These are phyloP conservation scores for Alternaria sp. DNA, from an alignment of 2,329 filamentous ascomycete genomes.

Conservation along the genomic window DNA sequence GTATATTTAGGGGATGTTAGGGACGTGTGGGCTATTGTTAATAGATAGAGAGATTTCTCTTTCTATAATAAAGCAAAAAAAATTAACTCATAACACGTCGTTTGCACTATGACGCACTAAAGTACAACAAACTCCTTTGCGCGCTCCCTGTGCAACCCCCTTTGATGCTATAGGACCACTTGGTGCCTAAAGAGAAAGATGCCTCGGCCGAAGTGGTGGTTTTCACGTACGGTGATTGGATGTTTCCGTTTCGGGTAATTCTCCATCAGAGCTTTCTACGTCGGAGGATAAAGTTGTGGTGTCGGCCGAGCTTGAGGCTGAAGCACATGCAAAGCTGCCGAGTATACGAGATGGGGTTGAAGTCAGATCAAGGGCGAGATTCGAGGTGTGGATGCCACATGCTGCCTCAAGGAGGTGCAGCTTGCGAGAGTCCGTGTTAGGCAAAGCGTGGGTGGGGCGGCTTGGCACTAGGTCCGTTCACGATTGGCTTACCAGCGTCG, in stretches of 20 bases:
- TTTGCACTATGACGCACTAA: slow-evolving; percentile 25
- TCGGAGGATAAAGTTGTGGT: slow-evolving; percentile 7
- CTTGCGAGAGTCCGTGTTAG: background rate
- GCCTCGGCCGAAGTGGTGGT: slow-evolving; percentile 31
- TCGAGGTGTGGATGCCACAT: background rate
- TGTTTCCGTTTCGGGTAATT: slow-evolving; percentile 5
- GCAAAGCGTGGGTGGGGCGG: background rate
- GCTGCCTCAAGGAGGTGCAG: background rate
- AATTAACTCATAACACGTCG: slow-evolving; percentile 16
- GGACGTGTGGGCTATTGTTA: background rate
- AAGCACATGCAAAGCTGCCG: slow-evolving; percentile 4
- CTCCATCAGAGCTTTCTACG: slow-evolving; percentile 12
- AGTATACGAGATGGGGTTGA: background rate
- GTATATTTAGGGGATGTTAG: background rate
- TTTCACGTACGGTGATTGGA: slow-evolving; percentile 26
- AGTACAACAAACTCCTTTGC: slow-evolving; percentile 14
- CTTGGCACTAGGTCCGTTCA: background rate
- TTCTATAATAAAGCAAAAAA: slow-evolving; percentile 13
- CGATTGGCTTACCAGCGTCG: background rate
- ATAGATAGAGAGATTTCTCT: slow-evolving; percentile 5
- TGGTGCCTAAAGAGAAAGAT: slow-evolving; percentile 23
- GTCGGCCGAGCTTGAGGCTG: slow-evolving; percentile 16
- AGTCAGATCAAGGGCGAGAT: background rate
- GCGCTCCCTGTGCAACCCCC: slow-evolving; percentile 18
- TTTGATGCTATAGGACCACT: slow-evolving; percentile 16